phyloP scores from a whole-genome alignment of 257 asterid species.

The Nicotiana paniculata region DNA sequence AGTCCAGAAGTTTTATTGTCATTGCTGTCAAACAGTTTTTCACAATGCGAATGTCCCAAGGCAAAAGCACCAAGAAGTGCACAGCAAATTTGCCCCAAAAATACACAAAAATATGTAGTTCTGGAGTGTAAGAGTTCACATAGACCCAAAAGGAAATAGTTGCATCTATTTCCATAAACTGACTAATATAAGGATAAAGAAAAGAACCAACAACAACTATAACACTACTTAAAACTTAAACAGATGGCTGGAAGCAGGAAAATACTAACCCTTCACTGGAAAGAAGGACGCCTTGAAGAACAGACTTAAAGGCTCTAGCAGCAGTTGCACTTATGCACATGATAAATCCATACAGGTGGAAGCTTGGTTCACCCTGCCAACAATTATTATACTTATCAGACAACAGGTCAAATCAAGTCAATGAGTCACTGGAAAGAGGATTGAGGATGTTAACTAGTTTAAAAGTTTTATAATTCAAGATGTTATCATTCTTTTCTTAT shows the following conservation, averaged over 20 bases:
- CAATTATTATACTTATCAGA: background rate
- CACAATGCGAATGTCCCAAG: background rate
- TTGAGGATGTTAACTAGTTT: background rate
- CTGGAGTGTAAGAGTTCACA: background rate
- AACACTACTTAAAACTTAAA: background rate
- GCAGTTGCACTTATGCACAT: slow-evolving; percentile 37
- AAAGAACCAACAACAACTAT: background rate
- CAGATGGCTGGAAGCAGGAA: background rate
- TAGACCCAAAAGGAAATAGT: background rate
- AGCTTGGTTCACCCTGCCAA: slow-evolving; percentile 33
- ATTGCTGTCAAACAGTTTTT: background rate
- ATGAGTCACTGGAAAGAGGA: slow-evolving; percentile 6
- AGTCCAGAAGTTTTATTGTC: background rate
- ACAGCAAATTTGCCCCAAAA: background rate
- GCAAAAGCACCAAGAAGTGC: background rate
- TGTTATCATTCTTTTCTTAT: background rate
- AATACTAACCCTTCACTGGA: slow-evolving; percentile 31
- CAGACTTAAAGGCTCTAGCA: slow-evolving; percentile 34
- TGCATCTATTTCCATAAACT: background rate
- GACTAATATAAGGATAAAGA: background rate
- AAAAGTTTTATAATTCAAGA: background rate
- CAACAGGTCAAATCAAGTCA: background rate
- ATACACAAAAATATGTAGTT: background rate
- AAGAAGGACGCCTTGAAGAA: slow-evolving; percentile 32
- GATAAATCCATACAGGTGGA: slow-evolving; percentile 35